Base-by-base conservation (phyloP, 768 basidiomycete genomes). In the Podaxis carcinomalis region DNA sequence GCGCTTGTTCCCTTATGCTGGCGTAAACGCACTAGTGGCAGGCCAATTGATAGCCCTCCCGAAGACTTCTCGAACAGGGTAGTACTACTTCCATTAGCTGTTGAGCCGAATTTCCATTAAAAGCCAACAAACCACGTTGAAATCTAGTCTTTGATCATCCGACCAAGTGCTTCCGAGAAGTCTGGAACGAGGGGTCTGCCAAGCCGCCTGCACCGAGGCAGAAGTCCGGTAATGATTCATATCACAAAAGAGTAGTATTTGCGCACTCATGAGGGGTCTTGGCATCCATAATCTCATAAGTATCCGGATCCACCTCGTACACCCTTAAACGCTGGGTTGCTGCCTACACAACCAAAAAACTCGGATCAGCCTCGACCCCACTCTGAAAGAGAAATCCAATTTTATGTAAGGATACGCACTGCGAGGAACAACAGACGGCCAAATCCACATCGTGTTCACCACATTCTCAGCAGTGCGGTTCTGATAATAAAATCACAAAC, bases 301-400 rank as follows among this genome's bases (percentile, higher is more conserved):
- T 86, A 62, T 85, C 84, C 2, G 85, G 83, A 66, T 88, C 87
- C 35, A 88, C 73, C 52, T 87, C 85, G 67, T 86, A 87, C 0
- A 85, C 70, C 70, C 56, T 82, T 81, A 74, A 81, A 86, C 13
- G 78, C 80, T 3, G 79, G 83, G 64, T 84, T 84, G 36, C 78
- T 82, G 60, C 74, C 84, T 86, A 59, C 5, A 47, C 14, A 10
- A 35, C 1, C 4, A 46, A 5, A 35, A 7, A 14, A n/a, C n/a
- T 7, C 32, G 32, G 0, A 23, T 42, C 42, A 44, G 28, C 5
- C 5, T n/a, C 46, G 9, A 32, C 16, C 46, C 9, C n/a, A 11
- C 6, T 46, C 39, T 9, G 4, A 25, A 28, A 9, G 36, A 14
- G 52, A 21, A 28, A 5, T 0, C 16, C 14, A 2, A 40, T 1